phyloP scores from a whole-genome alignment of 1,284 basidiomycete genomes.

The Schizophyllum amplum region DNA sequence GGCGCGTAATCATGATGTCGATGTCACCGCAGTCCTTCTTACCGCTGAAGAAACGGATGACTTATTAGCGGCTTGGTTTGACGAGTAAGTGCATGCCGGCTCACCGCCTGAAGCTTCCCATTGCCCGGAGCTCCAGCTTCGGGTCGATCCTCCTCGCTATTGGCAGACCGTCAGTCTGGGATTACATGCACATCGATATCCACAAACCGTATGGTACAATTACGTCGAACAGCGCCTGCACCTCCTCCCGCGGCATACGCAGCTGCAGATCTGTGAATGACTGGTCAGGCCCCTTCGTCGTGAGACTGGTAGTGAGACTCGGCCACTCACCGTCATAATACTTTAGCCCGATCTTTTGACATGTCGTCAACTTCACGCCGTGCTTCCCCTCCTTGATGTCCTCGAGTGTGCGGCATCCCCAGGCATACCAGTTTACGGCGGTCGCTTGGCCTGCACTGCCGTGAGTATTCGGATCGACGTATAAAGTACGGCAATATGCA shows the following conservation, averaged over 20 bases:
- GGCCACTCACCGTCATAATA: slow-evolving; percentile 62
- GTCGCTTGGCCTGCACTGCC: slow-evolving; percentile 41
- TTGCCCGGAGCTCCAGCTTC: slow-evolving; percentile 70
- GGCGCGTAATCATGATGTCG: slow-evolving; percentile 80
- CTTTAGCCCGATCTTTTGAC: slow-evolving; percentile 69
- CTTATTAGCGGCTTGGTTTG: neutral
- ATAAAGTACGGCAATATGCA: too few relatives aligned
- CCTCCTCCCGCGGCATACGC: slow-evolving; percentile 83
- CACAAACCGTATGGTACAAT: slow-evolving; percentile 60
- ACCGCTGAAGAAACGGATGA: slow-evolving; percentile 43
- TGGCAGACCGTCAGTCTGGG: slow-evolving; percentile 20
- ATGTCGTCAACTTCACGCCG: slow-evolving; percentile 52
- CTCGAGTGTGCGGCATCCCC: slow-evolving; percentile 72
- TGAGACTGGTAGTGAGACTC: too few relatives aligned
- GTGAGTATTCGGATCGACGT: too few relatives aligned
- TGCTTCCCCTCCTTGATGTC: slow-evolving; percentile 57
- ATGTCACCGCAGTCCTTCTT: slow-evolving; percentile 81
- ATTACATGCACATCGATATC: slow-evolving; percentile 1
- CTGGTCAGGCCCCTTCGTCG: too few relatives aligned
- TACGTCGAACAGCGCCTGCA: slow-evolving; percentile 58
- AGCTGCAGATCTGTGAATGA: slow-evolving; percentile 56
- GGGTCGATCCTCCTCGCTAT: slow-evolving; percentile 60
- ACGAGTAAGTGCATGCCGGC: slow-evolving; percentile 5
- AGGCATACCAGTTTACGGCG: slow-evolving; percentile 65
- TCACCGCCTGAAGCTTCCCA: slow-evolving; percentile 84